Conservation (phyloP, 306 rosid genomes). For the Luffa acutangula region DNA sequence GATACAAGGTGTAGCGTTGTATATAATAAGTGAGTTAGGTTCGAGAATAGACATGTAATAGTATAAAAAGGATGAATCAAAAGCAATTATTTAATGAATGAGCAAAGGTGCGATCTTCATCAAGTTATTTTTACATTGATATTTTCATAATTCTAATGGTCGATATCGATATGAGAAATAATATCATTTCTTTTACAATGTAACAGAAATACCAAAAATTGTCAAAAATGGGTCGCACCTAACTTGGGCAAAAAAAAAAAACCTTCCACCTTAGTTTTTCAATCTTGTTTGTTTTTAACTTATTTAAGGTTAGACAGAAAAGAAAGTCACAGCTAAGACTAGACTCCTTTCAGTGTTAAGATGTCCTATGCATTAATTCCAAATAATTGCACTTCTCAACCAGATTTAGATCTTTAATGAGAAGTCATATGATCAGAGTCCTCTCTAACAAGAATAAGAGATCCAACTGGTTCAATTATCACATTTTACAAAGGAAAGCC, state of each 20-base stretch:
- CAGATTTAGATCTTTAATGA: not conserved
- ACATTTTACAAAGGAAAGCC: not conserved
- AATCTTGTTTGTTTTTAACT: not conserved
- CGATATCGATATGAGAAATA: not conserved
- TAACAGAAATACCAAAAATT: not conserved
- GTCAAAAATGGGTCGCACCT: too few species aligned
- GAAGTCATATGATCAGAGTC: not conserved
- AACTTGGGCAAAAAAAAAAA: not conserved
- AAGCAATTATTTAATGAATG: not conserved
- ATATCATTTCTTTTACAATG: not conserved
- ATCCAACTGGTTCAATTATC: not conserved
- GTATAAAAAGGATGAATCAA: not conserved
- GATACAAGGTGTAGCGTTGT: not conserved
- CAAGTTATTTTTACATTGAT: not conserved
- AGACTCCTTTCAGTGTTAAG: not conserved
- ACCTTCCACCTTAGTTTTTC: not conserved
- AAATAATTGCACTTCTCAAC: not conserved
- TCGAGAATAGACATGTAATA: not conserved
- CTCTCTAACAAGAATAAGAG: not conserved
- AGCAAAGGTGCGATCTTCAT: not conserved
- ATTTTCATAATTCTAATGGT: not conserved
- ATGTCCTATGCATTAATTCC: not conserved
- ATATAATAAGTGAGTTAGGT: slow-evolving; percentile 9
- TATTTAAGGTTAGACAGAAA: not conserved
- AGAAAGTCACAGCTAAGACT: not conserved